Percentiles rank a stretch among this genome's conserved stretches.
These are phyloP conservation scores for Pythium dissimile DNA, from an alignment of 352 stramenopile genomes.

Conservation along the genomic window DNA sequence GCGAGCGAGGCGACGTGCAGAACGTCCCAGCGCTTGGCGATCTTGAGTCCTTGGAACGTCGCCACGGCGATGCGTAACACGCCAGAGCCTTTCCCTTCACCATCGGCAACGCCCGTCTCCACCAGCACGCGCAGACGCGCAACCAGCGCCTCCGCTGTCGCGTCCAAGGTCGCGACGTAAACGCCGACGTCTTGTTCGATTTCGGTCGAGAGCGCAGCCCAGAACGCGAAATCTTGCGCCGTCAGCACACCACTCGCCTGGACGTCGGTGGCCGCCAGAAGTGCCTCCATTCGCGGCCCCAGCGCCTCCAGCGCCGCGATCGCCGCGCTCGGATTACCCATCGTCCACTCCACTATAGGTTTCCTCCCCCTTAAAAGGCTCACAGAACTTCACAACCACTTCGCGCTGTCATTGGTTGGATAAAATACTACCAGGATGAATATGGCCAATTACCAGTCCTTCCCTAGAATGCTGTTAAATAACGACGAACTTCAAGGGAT, in stretches of 20 bases:
- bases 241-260: conserved; percentile 11
- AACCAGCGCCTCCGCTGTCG: conserved; percentile 31
- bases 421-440: conserved; percentile 14
- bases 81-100: conserved; percentile 14
- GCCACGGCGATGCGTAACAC: conserved; percentile 52
- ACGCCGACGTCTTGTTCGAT: conserved; percentile 53
- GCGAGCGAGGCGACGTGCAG: conserved; percentile 35
- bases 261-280: conserved; percentile 10
- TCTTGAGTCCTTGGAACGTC: conserved; percentile 64
- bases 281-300: conserved; percentile 3
- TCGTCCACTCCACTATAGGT: no score
- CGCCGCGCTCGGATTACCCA: conserved; percentile 17
- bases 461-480: conserved; percentile 24
- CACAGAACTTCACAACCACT: conserved; percentile 17
- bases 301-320: conserved; percentile 13
- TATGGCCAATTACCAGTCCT: conserved; percentile 14
- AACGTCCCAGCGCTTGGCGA: conserved; percentile 71
- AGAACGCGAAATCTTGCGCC: conserved; percentile 48
- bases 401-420: conserved; percentile 27
- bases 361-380: conserved; percentile 11
- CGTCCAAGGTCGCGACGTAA: conserved; percentile 50
- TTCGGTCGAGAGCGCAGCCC: conserved; percentile 37
- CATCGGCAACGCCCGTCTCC: neutral
- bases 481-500: conserved; percentile 44
- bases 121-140: conserved; percentile 36